Base-by-base conservation (phyloP, 1,284 basidiomycete species). In the Ustilago sp. region DNA sequence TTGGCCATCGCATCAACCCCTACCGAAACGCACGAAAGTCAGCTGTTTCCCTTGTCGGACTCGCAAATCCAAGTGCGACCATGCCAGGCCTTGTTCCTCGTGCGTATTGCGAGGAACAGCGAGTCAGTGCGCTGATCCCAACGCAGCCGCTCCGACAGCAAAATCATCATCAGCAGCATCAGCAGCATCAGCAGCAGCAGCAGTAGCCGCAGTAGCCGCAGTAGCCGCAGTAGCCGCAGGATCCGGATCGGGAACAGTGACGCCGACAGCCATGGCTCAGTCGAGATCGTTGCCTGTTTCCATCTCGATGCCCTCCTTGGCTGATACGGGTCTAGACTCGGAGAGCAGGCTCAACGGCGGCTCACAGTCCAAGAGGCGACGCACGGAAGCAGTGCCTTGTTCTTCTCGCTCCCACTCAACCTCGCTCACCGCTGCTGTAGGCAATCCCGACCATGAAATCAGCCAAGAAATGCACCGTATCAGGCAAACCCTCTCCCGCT, bases 41-140 rank as follows among this genome's bases (percentile, higher is more conserved):
- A 74, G 71, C 54, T 74, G 71, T 36, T 59, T 65, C 12, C 71
- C 66, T 0, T 74, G 71, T 45, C 68, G 67, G 36, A 60, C 56
- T 39, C 72, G 72, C 59, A 74, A 74, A 31, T 69, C 67, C 8
- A 74, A 74, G 19, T 74, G 72, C 53, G 72, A 74, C 43, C 72
- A 74, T 45, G 62, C 72, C 2, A 50, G 67, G 6, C 72, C 72
- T 12, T 74, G 72, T 41, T 74, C 72, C 7, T 74, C 72, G 9
- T 74, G 72, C 53, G 57, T 74, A 1, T 47, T 74, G 5, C 58
- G 72, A 34, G 72, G 63, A 8, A 74, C 72, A 0, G 41, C 63
- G 1, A 48, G 53, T 39, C 63, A 70, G 34, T 74, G 72, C 19
- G 15, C 63, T 11, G 63, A 74, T 43, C 61, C 72, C 2, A 63